Base-by-base conservation (phyloP, 768 basidiomycete species). In the Boletales sp. region DNA sequence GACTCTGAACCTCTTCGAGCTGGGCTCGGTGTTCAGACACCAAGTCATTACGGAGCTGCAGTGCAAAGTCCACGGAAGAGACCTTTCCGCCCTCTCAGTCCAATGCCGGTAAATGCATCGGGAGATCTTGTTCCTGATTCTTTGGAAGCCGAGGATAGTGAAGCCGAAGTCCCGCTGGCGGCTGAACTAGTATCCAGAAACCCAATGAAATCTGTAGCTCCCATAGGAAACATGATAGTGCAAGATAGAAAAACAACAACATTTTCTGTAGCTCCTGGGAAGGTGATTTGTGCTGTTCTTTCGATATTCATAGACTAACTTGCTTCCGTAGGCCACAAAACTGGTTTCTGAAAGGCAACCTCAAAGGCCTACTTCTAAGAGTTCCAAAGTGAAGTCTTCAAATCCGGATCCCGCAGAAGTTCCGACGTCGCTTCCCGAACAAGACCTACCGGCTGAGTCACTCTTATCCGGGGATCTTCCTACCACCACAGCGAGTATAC, bases 391-490 rank as follows among this genome's bases (percentile, higher is more conserved):
- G 40, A 59, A 48, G 30, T 27, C 42, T 21, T 48, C 52, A 5
- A 64, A 60, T 43, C 37, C 17, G 30, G 74, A 75, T 49, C 59
- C 49, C 40, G 60, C 58, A 9, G 68, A 74, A 46, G 64, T 84
- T 12, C 83, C 83, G 7, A 84, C 83, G 0, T 87, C 84, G 15
- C 68, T 80, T 39, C 82, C 83, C 4, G 76, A 78, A 35, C 78
- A 84, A 59, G 79, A 81, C 38, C 58, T 61, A 31, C 58, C 55
- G 14, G 39, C 30, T 15, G 51, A 59, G n/a, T 24, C 50, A 7
- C 41, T 35, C 11, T 47, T 56, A 39, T 46, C 46, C 31, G 48
- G 14, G 30, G 52, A 51, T 34, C 46, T 45, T 34, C 59, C 52
- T 40, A 36, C 31, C 18, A 24, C 44, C 40, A 27, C 41, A 19